Evolutionary conservation across 2,329 filamentous ascomycete genomes (phyloP).

Genomic region (Dothiorella sarmentorum): DNA sequence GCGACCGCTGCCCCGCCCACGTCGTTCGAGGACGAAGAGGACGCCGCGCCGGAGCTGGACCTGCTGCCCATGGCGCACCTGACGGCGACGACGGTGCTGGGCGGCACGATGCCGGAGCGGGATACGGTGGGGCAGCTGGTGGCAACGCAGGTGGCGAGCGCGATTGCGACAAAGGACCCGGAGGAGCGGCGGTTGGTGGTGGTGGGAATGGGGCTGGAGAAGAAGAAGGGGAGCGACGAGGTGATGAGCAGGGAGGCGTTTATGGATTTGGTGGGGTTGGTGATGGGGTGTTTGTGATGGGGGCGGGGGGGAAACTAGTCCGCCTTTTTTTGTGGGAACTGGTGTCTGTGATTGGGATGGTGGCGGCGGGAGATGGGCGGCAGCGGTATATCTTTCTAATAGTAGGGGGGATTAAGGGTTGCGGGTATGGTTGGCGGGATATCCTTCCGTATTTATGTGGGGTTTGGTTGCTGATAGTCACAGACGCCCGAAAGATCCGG

Average conservation of each 20-base stretch:
- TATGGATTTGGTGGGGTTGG: constrained; percentile 43
- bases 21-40: constrained; percentile 41
- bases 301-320: not conserved
- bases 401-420: not conserved
- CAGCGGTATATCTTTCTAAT: not conserved
- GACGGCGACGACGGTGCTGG: constrained; percentile 82
- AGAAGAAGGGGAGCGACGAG: constrained; percentile 48
- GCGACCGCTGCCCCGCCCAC: constrained; percentile 42
- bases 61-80: constrained; percentile 76
- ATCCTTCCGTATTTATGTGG: not conserved
- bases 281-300: constrained; percentile 34
- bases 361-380: constrained; percentile 9
- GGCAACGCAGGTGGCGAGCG: constrained; percentile 82
- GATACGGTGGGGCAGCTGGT: constrained; percentile 85
- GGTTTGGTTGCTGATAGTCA: not conserved
- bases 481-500: not conserved
- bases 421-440: not conserved
- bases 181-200: constrained; percentile 58
- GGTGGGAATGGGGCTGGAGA: constrained; percentile 55
- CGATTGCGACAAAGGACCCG: constrained; percentile 68
- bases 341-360: not conserved
- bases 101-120: constrained; percentile 72
- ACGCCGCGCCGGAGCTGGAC: constrained; percentile 47
- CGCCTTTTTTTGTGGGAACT: not conserved
- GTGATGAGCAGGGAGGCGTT: constrained; percentile 46